A percentile compares a stretch with the other conserved stretches of the same genome.
phyloP scores from a whole-genome alignment of 1,284 basidiomycete genomes.

The Sphagnurus paluster region DNA sequence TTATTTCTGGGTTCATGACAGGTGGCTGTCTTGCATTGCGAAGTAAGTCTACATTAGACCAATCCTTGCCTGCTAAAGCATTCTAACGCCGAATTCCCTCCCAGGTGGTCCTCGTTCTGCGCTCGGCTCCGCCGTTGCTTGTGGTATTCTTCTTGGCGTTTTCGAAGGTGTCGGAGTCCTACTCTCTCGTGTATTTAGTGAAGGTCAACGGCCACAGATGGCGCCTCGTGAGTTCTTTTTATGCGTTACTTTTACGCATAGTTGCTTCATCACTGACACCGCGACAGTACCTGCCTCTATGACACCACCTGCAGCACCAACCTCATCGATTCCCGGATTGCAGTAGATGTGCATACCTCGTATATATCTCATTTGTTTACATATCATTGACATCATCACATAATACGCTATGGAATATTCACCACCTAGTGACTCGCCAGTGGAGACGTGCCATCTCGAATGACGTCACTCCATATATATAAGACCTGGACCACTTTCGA shows the following conservation, averaged over 20 bases:
- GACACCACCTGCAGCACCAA: slow-evolving; percentile 32
- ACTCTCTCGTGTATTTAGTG: slow-evolving; percentile 81
- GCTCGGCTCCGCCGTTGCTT: slow-evolving; percentile 89
- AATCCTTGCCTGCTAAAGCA: neutral
- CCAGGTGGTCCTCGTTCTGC: slow-evolving; percentile 91
- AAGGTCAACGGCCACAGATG: slow-evolving; percentile 77
- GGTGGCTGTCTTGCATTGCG: slow-evolving; percentile 94
- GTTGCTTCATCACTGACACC: slow-evolving; percentile 1
- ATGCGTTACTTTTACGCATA: neutral
- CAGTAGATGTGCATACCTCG: slow-evolving; percentile 38
- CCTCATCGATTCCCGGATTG: slow-evolving; percentile 35
- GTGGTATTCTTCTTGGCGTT: slow-evolving; percentile 95
- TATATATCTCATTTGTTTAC: slow-evolving; percentile 28
- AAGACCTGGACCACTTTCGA: slow-evolving; percentile 1
- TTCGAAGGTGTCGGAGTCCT: slow-evolving; percentile 95
- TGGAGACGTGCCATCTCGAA: no score
- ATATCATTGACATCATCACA: slow-evolving; percentile 20
- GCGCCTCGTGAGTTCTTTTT: slow-evolving; percentile 39
- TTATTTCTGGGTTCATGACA: slow-evolving; percentile 97
- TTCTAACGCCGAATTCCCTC: slow-evolving; percentile 6
- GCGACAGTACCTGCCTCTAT: slow-evolving; percentile 40
- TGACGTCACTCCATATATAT: slow-evolving; percentile 18
- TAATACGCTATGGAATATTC: slow-evolving; percentile 4
- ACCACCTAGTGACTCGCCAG: neutral
- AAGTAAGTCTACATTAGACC: slow-evolving; percentile 58